Conservation (phyloP, 805 yeast species). For the Candida germanica region DNA sequence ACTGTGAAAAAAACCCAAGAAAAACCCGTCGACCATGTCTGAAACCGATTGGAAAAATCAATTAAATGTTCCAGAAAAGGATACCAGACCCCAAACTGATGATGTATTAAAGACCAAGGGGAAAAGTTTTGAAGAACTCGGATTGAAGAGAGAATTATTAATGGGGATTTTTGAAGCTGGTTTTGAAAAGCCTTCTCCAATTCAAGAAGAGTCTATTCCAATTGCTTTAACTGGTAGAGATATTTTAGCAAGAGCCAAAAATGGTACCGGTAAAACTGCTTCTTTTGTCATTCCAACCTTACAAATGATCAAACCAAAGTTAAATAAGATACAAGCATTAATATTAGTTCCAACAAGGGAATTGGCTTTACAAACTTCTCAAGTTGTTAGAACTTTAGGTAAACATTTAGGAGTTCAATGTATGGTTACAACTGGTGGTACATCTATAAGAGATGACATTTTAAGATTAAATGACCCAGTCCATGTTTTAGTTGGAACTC, state of each 20-base stretch:
- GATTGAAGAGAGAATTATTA: conserved; percentile 83
- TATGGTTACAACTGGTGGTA: conserved; percentile 99
- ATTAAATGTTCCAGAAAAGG: conserved; percentile 76
- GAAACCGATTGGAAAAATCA: conserved; percentile 58
- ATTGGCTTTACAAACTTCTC: conserved; percentile 94
- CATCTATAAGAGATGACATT: conserved; percentile 89
- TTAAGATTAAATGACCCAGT: conserved; percentile 89
- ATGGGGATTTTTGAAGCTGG: conserved; percentile 99
- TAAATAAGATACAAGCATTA: conserved; percentile 83
- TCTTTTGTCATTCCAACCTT: conserved; percentile 93
- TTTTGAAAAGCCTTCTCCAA: conserved; percentile 95
- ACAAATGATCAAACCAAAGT: conserved; percentile 82
- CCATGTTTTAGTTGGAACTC: conserved; percentile 94
- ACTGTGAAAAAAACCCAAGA: no score
- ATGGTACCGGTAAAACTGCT: conserved; percentile 98
- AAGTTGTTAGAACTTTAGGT: conserved; percentile 93
- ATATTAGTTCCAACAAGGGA: conserved; percentile 97
- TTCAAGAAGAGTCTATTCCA: conserved; percentile 96
- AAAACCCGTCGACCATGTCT: conserved; percentile 8
- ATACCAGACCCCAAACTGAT: conserved; percentile 93
- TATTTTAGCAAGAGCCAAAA: conserved; percentile 94
- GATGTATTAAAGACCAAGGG: conserved; percentile 93
- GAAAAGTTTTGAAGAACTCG: conserved; percentile 86
- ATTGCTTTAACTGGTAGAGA: conserved; percentile 94
- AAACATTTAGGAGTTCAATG: conserved; percentile 89